A percentile compares a stretch with the other conserved stretches of the same genome.
These are phyloP conservation scores for Dendrocalamus latiflorus DNA, from an alignment of 202 grass and related monocot genomes.

Conservation along the genomic window DNA sequence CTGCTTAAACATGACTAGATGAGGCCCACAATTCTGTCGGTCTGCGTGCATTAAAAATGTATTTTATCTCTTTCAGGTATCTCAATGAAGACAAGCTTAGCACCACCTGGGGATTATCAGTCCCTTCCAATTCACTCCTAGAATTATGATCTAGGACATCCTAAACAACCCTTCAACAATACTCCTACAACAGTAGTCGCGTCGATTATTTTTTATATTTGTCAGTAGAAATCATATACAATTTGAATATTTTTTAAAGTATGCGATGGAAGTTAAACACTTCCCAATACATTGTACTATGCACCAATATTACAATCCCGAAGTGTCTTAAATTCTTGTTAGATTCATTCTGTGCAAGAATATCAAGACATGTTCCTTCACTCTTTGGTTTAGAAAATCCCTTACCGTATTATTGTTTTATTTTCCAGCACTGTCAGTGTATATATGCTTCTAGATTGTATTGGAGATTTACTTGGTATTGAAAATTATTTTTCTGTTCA, in stretches of 20 bases:
- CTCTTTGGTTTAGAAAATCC: background rate
- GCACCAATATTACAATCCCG: too few relatives aligned
- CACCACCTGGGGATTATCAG: conserved; percentile 6
- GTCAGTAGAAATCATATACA: background rate
- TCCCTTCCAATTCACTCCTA: conserved; percentile 16
- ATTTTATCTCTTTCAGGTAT: too few relatives aligned
- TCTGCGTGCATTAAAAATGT: background rate
- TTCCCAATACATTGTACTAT: too few relatives aligned
- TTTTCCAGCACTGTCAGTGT: too few relatives aligned
- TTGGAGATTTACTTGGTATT: too few relatives aligned
- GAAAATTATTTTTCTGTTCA: too few relatives aligned
- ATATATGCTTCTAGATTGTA: too few relatives aligned
- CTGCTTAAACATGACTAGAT: conserved; percentile 31
- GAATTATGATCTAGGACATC: background rate
- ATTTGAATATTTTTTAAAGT: background rate
- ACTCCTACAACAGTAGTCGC: background rate
- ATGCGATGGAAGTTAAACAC: background rate
- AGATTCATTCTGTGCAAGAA: too few relatives aligned
- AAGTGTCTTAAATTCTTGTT: too few relatives aligned
- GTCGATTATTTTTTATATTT: background rate
- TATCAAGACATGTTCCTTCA: background rate
- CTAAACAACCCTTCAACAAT: background rate
- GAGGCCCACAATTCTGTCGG: background rate
- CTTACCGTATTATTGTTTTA: background rate
- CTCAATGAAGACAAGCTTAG: conserved; percentile 13